A percentile compares a stretch with the other conserved stretches of the same genome.
Evolutionary conservation across 202 grass and related monocot genomes (phyloP).

Genomic region (Zoysia matrella): DNA sequence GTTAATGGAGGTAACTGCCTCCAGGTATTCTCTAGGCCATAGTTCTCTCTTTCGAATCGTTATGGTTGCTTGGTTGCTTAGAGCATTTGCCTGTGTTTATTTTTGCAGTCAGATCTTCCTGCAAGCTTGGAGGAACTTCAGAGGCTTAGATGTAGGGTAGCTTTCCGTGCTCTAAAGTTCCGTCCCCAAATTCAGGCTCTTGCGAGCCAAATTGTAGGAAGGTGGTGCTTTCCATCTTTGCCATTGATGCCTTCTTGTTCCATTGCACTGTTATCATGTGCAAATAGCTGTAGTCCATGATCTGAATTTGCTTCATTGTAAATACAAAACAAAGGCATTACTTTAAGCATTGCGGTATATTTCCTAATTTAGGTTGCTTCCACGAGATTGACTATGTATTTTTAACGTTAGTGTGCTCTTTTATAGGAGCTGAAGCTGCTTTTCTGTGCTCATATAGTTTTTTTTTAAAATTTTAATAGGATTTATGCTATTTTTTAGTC

Average conservation of each 20-base stretch:
- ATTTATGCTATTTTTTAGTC: background rate
- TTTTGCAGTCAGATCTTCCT: conserved; percentile 82
- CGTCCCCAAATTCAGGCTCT: conserved; percentile 82
- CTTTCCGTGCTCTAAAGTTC: conserved; percentile 94
- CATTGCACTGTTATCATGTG: background rate
- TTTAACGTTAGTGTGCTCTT: conserved; percentile 7
- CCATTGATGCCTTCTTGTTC: conserved; percentile 10
- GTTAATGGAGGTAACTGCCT: conserved; percentile 93
- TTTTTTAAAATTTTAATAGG: background rate
- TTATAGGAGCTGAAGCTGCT: conserved; percentile 23
- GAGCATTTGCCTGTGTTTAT: conserved; percentile 12
- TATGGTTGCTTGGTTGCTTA: conserved; percentile 36
- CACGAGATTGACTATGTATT: conserved; percentile 21
- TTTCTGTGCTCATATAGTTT: background rate
- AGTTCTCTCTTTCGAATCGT: conserved; percentile 27
- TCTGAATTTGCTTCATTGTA: conserved; percentile 31
- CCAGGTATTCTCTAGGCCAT: conserved; percentile 63
- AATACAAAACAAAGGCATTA: background rate
- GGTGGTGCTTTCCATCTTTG: conserved; percentile 54
- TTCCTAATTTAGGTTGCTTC: conserved; percentile 27
- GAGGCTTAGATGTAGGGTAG: conserved; percentile 90
- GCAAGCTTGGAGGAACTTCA: conserved; percentile 83
- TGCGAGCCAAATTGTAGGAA: conserved; percentile 79
- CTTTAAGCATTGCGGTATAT: conserved; percentile 18
- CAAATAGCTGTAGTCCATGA: background rate